phyloP scores from a whole-genome alignment of 768 basidiomycete species.

The Serendipita sp. region DNA sequence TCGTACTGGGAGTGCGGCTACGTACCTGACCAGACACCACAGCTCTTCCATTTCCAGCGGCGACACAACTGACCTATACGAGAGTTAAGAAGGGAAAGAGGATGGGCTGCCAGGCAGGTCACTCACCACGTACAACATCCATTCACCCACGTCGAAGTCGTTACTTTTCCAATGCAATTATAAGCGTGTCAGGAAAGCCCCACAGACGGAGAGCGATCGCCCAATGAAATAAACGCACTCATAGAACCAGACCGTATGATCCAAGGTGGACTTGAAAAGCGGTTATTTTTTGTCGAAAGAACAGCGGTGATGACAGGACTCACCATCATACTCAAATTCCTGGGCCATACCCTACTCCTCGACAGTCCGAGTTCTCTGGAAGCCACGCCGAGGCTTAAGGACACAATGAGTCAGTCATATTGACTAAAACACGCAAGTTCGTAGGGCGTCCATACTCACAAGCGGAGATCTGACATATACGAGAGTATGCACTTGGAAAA shows the following conservation, averaged over 20 bases:
- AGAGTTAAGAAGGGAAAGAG: background rate
- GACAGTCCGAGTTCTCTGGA: constrained; percentile 38
- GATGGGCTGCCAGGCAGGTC: background rate
- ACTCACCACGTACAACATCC: constrained; percentile 61
- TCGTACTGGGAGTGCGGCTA: constrained; percentile 1
- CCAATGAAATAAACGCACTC: constrained; percentile 28
- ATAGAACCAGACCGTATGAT: constrained; percentile 71
- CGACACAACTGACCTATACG: constrained; percentile 44
- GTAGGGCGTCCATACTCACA: constrained; percentile 32
- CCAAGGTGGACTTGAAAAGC: constrained; percentile 41
- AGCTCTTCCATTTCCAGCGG: constrained; percentile 47
- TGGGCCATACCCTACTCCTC: constrained; percentile 31
- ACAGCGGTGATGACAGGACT: constrained; percentile 16
- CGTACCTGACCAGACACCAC: constrained; percentile 56
- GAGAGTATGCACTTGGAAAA: constrained; percentile 49
- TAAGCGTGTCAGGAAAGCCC: background rate
- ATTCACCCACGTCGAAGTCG: constrained; percentile 61
- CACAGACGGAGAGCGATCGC: background rate
- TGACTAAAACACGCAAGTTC: background rate
- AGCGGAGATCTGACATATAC: constrained; percentile 62
- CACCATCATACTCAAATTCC: constrained; percentile 45
- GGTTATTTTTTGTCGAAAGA: background rate
- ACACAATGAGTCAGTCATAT: constrained; percentile 9
- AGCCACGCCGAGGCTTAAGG: constrained; percentile 38
- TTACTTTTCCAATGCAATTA: constrained; percentile 27